Percentiles rank a stretch among this genome's conserved stretches.
phyloP scores from a whole-genome alignment of 768 basidiomycete genomes.

The Amanita muscaria region DNA sequence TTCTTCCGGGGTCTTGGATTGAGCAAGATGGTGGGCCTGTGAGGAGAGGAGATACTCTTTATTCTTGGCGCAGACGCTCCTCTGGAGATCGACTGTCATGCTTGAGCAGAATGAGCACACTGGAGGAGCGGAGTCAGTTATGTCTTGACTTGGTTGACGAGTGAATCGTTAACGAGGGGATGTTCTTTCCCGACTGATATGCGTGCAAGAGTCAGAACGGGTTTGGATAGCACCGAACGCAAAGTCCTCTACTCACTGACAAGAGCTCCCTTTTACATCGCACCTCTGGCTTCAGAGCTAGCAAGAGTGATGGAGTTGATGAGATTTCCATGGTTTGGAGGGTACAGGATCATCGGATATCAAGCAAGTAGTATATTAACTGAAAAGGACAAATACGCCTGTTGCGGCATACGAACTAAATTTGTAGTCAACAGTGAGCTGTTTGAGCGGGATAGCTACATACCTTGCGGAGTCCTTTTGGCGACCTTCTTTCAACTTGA shows the following conservation, averaged over 20 bases:
- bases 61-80: constrained; percentile 33
- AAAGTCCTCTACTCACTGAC: constrained; percentile 59
- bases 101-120: constrained; percentile 65
- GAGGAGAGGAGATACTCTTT: constrained; percentile 31
- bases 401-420: constrained; percentile 46
- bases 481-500: constrained; percentile 54
- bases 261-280: constrained; percentile 52
- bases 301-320: constrained; percentile 50
- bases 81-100: constrained; percentile 34
- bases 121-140: constrained; percentile 37
- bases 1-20: constrained; percentile 28
- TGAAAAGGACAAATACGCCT: constrained; percentile 60
- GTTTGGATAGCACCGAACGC: constrained; percentile 38
- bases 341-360: constrained; percentile 35
- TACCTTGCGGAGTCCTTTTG: constrained; percentile 50
- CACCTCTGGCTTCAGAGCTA: constrained; percentile 47
- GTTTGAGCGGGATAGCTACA: constrained; percentile 15
- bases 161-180: constrained; percentile 38
- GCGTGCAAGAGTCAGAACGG: not conserved
- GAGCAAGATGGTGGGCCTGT: not conserved
- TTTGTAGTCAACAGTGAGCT: constrained; percentile 1
- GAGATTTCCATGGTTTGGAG: constrained; percentile 44
- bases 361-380: constrained; percentile 57
- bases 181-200: constrained; percentile 29
- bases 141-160: constrained; percentile 44